Evolutionary conservation across 225 moss, liverwort and hornwort genomes (phyloP).

Genomic region (Polytrichum commune): DNA sequence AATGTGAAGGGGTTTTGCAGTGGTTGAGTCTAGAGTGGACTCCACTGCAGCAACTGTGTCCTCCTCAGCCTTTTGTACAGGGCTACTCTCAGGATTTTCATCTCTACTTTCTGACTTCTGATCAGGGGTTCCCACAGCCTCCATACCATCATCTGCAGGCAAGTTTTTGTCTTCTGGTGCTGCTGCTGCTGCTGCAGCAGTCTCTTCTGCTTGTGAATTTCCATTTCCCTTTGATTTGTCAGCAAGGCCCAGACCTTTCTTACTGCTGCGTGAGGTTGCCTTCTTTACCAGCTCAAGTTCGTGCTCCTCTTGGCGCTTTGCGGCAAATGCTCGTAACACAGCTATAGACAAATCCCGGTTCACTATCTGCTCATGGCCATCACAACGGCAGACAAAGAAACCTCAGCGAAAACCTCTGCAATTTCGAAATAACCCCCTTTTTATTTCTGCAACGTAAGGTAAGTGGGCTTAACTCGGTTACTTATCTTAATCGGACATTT

Average conservation of each 20-base stretch:
- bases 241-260: constrained; percentile 13
- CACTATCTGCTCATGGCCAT: constrained; percentile 60
- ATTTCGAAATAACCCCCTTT: not conserved
- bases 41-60: constrained; percentile 16
- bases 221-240: constrained; percentile 29
- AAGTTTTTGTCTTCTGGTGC: too few species aligned
- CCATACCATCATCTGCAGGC: too few species aligned
- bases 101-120: constrained; percentile 18
- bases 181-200: not conserved
- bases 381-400: not conserved
- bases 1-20: constrained; percentile 54
- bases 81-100: constrained; percentile 26
- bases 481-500: too few species aligned
- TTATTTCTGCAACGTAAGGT: not conserved
- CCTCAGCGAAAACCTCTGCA: too few species aligned
- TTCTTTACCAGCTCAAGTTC: constrained; percentile 45
- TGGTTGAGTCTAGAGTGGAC: constrained; percentile 28
- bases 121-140: not conserved
- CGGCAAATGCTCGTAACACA: constrained; percentile 73
- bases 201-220: constrained; percentile 10
- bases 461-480: too few species aligned
- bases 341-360: constrained; percentile 96
- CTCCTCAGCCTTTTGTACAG: constrained; percentile 17
- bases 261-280: constrained; percentile 22
- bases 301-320: constrained; percentile 74